Conservation (phyloP, 2,329 filamentous ascomycete genomes). For the Fusarium foetens region DNA sequence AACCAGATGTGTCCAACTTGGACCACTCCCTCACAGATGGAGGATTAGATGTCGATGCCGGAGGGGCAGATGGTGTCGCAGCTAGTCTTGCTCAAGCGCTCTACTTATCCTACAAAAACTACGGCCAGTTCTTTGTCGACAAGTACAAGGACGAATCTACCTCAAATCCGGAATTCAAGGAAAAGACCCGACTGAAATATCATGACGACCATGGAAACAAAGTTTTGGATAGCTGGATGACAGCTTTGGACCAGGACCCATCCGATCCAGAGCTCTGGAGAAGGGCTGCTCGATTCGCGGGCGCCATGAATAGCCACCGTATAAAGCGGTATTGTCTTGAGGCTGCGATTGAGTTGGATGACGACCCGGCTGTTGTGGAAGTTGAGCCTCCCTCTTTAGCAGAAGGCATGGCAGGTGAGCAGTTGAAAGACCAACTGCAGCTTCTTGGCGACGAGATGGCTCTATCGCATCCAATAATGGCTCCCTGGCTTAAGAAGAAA, state of each 20-base stretch:
- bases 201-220: constrained; percentile 51
- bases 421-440: constrained; percentile 65
- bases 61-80: constrained; percentile 76
- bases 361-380: constrained; percentile 71
- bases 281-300: constrained; percentile 66
- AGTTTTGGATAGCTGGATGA: constrained; percentile 66
- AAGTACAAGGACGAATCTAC: constrained; percentile 48
- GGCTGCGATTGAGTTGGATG: constrained; percentile 73
- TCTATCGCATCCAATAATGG: constrained; percentile 69
- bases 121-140: constrained; percentile 92
- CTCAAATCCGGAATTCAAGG: constrained; percentile 64
- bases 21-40: constrained; percentile 60
- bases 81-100: constrained; percentile 89
- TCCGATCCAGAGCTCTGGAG: constrained; percentile 75
- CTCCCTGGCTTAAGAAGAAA: constrained; percentile 62
- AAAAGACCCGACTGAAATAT: constrained; percentile 44
- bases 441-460: constrained; percentile 66
- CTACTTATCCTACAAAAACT: constrained; percentile 94
- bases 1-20: constrained; percentile 52
- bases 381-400: constrained; percentile 71
- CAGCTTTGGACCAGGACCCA: constrained; percentile 71
- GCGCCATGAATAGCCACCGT: constrained; percentile 66
- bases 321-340: constrained; percentile 72
- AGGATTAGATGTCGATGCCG: constrained; percentile 64
- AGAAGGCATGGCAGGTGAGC: constrained; percentile 71